These are phyloP conservation scores for Rhododendron ferrugineum DNA, from an alignment of 148 eudicot species.

Conservation along the genomic window DNA sequence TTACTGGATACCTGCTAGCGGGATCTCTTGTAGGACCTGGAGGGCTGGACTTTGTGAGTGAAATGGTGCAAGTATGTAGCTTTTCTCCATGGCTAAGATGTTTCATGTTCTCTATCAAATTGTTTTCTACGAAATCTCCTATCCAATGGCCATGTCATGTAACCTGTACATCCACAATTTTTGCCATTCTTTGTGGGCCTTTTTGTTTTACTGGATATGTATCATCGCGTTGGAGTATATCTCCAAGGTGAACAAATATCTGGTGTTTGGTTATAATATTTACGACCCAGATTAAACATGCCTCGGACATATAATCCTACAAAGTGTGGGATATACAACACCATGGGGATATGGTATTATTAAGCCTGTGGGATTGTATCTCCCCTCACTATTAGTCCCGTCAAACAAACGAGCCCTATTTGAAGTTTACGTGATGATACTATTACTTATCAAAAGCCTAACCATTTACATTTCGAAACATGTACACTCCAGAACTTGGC, in stretches of 20 bases:
- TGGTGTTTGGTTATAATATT: not conserved
- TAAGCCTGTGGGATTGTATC: too few species aligned
- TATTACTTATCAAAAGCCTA: not conserved
- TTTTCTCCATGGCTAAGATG: conserved; percentile 15
- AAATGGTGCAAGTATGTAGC: conserved; percentile 83
- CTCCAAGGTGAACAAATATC: not conserved
- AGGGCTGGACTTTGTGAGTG: conserved; percentile 76
- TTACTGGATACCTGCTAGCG: conserved; percentile 83
- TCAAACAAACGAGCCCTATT: not conserved
- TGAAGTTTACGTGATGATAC: too few species aligned
- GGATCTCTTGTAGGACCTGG: conserved; percentile 93
- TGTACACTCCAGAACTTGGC: too few species aligned
- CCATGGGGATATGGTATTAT: not conserved
- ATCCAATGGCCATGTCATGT: not conserved
- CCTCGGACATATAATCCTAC: not conserved
- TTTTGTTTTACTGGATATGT: not conserved
- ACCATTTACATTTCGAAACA: too few species aligned
- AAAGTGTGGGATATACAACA: not conserved
- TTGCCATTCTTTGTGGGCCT: not conserved
- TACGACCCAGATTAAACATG: not conserved
- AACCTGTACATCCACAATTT: not conserved
- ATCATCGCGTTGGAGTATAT: not conserved
- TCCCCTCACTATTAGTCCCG: not conserved
- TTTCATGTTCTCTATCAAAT: not conserved
- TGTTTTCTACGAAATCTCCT: not conserved